phyloP scores from a whole-genome alignment of 805 yeast species.

The Kuraishia ogatae region DNA sequence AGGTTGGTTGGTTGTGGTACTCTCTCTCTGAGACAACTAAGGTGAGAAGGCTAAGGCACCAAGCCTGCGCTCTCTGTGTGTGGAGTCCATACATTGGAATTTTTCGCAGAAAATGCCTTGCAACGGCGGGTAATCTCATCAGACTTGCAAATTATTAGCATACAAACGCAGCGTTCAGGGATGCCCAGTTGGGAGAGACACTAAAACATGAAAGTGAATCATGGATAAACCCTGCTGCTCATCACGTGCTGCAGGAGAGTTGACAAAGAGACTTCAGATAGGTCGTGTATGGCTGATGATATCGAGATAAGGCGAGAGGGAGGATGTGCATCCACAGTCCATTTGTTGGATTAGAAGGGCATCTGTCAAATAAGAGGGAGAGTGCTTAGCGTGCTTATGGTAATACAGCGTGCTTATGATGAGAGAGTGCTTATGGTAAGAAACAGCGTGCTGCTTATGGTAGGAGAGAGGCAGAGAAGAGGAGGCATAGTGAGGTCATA shows the following conservation, averaged over 20 bases:
- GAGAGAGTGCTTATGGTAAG: too few relatives aligned
- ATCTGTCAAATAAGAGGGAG: too few relatives aligned
- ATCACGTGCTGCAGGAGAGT: not conserved
- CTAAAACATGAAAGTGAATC: not conserved
- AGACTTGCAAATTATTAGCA: not conserved
- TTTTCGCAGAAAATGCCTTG: not conserved
- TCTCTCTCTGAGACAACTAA: not conserved
- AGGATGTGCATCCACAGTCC: too few relatives aligned
- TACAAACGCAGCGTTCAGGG: not conserved
- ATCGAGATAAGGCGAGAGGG: too few relatives aligned
- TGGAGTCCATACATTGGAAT: not conserved
- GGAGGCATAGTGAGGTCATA: too few relatives aligned
- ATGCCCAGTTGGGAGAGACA: not conserved
- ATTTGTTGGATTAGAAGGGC: too few relatives aligned
- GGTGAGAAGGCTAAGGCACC: not conserved
- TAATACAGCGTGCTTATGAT: too few relatives aligned
- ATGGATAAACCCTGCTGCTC: not conserved
- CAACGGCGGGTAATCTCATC: not conserved
- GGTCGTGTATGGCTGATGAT: not conserved
- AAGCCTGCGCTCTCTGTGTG: not conserved
- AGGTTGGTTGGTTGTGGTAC: not conserved
- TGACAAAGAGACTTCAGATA: too few relatives aligned
- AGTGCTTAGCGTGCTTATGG: too few relatives aligned
- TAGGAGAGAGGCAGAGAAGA: too few relatives aligned
- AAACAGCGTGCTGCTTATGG: too few relatives aligned